Evolutionary conservation across 1,284 basidiomycete genomes (phyloP).

Genomic region (Ustilago shanxiensis): DNA sequence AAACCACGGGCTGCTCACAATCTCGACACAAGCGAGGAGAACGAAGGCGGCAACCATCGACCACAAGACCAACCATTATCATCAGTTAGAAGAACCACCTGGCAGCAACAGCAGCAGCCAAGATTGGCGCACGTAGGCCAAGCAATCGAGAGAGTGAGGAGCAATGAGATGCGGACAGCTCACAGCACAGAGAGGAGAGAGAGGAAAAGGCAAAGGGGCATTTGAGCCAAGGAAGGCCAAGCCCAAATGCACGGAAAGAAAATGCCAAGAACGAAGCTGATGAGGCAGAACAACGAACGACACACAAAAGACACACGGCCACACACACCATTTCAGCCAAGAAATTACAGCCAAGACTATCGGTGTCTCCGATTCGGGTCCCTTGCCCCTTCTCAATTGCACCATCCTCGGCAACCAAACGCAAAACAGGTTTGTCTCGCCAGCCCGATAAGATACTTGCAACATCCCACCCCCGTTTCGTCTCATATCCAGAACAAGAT

Average conservation of each 20-base stretch:
- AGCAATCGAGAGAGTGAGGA: background rate
- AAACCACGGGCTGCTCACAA: constrained; percentile 1
- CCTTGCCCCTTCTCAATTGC: background rate
- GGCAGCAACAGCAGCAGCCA: no score
- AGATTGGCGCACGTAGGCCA: background rate
- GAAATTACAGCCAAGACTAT: constrained; percentile 9
- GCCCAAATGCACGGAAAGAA: constrained; percentile 1
- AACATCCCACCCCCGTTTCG: no score
- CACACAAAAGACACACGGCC: background rate
- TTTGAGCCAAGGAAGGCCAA: constrained; percentile 2
- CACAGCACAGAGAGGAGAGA: no score
- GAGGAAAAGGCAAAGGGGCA: background rate
- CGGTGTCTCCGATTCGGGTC: background rate
- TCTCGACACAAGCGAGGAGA: background rate
- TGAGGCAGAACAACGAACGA: background rate
- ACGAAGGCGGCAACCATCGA: background rate
- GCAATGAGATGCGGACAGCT: background rate
- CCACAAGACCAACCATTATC: no score
- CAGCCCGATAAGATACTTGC: no score
- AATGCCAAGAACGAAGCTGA: constrained; percentile 4
- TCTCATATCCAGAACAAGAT: background rate
- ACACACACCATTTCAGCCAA: background rate
- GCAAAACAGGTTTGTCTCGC: no score
- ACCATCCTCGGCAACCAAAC: background rate
- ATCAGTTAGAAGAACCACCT: no score